A percentile compares a stretch with the other conserved stretches of the same genome.
Conservation (phyloP, 805 yeast genomes). For the Kockiozyma suomiensis region DNA sequence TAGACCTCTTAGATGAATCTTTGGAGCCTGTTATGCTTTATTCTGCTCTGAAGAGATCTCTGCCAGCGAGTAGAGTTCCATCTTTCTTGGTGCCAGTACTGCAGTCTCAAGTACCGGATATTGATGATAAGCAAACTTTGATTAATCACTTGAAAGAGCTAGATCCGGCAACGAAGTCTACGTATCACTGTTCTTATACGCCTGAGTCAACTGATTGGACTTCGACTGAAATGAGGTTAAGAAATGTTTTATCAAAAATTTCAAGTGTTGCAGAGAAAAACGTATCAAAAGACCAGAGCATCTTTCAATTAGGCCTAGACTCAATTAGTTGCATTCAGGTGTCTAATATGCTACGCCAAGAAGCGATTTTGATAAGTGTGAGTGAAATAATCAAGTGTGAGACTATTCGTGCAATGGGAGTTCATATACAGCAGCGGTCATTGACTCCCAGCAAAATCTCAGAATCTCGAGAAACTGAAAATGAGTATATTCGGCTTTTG, state of each 20-base stretch:
- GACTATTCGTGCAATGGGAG: constrained; percentile 5
- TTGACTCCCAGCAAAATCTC: background rate
- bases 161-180: background rate
- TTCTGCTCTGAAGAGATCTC: background rate
- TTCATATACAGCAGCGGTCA: background rate
- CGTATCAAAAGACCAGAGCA: constrained; percentile 13
- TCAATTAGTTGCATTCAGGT: constrained; percentile 36
- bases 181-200: background rate
- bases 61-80: constrained; percentile 9
- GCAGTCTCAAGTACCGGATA: background rate
- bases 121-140: background rate
- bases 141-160: background rate
- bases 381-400: constrained; percentile 22
- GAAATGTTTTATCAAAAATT: constrained; percentile 9
- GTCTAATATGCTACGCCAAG: constrained; percentile 18
- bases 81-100: constrained; percentile 14
- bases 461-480: background rate
- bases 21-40: background rate
- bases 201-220: constrained; percentile 5
- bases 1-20: background rate
- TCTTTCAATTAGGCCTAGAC: constrained; percentile 35
- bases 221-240: constrained; percentile 3
- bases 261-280: constrained; percentile 9
- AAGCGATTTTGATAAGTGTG: constrained; percentile 25
- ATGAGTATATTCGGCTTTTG: background rate